Percentiles rank a stretch among this genome's conserved stretches.
These are phyloP conservation scores for Megacollybia marginata DNA, from an alignment of 768 basidiomycete genomes.

Conservation along the genomic window DNA sequence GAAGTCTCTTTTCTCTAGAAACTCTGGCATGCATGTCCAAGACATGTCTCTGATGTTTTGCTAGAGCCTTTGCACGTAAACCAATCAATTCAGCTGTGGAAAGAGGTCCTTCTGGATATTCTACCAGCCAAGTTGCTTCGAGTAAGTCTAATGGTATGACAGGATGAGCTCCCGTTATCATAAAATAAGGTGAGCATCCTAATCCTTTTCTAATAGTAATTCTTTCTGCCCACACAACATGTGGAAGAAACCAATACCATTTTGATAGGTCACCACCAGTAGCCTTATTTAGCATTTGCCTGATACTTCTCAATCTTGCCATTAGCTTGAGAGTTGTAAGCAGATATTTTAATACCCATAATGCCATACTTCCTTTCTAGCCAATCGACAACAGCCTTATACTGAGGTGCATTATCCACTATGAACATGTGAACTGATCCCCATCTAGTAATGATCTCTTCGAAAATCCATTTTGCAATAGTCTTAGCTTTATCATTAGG, in stretches of 20 bases:
- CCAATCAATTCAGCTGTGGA: not conserved
- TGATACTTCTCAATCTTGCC: too few species aligned
- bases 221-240: slow-evolving; percentile 1
- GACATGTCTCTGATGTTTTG: not conserved
- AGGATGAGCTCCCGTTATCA: not conserved
- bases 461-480: slow-evolving; percentile 19
- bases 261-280: too few species aligned
- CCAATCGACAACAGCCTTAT: slow-evolving; percentile 8
- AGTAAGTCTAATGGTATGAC: not conserved
- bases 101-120: not conserved
- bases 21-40: not conserved
- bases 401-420: slow-evolving; percentile 22
- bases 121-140: not conserved
- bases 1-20: not conserved
- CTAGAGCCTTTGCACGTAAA: not conserved
- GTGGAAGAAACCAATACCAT: slow-evolving; percentile 3
- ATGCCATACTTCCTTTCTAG: slow-evolving; percentile 11
- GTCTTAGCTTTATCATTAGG: slow-evolving; percentile 12
- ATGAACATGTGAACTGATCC: slow-evolving; percentile 19
- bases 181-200: slow-evolving; percentile 2
- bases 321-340: too few species aligned
- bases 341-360: slow-evolving; percentile 19
- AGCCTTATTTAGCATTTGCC: slow-evolving; percentile 11
- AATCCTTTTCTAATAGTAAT: slow-evolving; percentile 1
- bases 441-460: slow-evolving; percentile 18